These are phyloP conservation scores for Moringa oleifera DNA, from an alignment of 345 rosid genomes.

Conservation along the genomic window DNA sequence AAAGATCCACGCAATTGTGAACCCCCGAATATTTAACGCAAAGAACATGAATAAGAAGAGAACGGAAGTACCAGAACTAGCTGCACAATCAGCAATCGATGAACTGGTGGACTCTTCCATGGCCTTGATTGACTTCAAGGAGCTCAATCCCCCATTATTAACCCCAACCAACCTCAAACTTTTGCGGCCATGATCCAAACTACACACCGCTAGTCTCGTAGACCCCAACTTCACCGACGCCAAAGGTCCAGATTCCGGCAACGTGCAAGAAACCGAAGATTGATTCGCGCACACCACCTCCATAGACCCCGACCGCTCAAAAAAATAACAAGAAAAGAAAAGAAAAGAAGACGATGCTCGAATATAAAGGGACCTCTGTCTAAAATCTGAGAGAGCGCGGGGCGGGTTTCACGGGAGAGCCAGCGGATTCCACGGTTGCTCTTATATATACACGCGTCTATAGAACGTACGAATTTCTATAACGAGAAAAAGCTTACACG, in stretches of 20 bases:
- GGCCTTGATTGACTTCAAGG: conserved; percentile 36
- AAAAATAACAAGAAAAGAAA: conserved; percentile 1
- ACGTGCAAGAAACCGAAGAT: conserved; percentile 3
- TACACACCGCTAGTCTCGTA: conserved; percentile 12
- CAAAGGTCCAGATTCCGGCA: conserved; percentile 12
- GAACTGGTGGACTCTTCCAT: conserved; percentile 36
- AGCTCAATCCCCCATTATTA: conserved; percentile 21
- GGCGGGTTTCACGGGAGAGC: conserved; percentile 1
- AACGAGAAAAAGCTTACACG: too few relatives aligned
- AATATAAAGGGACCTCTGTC: neutral
- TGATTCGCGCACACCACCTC: conserved; percentile 17
- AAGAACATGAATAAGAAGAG: neutral
- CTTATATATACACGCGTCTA: neutral
- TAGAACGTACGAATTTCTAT: too few relatives aligned
- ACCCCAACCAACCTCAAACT: conserved; percentile 8
- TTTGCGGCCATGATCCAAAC: neutral
- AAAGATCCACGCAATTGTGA: neutral
- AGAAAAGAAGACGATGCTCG: neutral
- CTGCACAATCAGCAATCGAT: conserved; percentile 19
- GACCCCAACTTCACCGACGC: conserved; percentile 19
- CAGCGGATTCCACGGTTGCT: neutral
- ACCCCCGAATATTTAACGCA: neutral
- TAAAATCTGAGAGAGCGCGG: neutral
- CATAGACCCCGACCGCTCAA: conserved; percentile 3
- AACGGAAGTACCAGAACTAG: conserved; percentile 15